phyloP scores from a whole-genome alignment of 306 rosid genomes.

The Cyamopsis tetragonoloba region DNA sequence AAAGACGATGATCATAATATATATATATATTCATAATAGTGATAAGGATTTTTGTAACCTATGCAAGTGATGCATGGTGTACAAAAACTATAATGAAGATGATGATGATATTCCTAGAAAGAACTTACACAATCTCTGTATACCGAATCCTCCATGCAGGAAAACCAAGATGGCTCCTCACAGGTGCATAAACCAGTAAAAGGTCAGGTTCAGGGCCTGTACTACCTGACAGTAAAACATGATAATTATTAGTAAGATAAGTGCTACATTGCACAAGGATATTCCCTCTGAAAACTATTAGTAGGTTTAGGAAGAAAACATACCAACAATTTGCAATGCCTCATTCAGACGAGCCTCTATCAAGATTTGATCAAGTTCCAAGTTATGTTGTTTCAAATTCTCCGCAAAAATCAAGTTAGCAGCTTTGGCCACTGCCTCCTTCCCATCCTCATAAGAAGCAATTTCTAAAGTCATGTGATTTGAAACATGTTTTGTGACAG shows the following conservation, averaged over 20 bases:
- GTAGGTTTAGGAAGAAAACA: slow-evolving; percentile 32
- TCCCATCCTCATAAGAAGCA: slow-evolving; percentile 66
- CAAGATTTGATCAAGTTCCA: slow-evolving; percentile 34
- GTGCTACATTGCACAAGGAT: not conserved
- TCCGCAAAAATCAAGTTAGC: slow-evolving; percentile 62
- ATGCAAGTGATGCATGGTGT: too few species aligned
- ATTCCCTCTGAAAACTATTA: slow-evolving; percentile 24
- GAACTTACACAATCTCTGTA: slow-evolving; percentile 82
- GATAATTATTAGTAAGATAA: slow-evolving; percentile 7
- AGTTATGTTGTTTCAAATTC: slow-evolving; percentile 39
- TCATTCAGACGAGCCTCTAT: slow-evolving; percentile 59
- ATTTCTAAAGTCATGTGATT: slow-evolving; percentile 59
- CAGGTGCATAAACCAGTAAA: slow-evolving; percentile 79
- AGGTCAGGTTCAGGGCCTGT: slow-evolving; percentile 83
- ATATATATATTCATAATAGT: too few species aligned
- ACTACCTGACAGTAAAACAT: slow-evolving; percentile 44
- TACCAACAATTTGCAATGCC: slow-evolving; percentile 71
- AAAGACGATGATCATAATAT: not conserved
- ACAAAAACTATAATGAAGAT: too few species aligned
- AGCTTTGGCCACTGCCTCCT: slow-evolving; percentile 74
- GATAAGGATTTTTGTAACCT: too few species aligned
- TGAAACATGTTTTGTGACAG: slow-evolving; percentile 25
- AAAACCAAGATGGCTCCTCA: slow-evolving; percentile 89
- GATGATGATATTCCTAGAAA: not conserved
- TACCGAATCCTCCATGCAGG: slow-evolving; percentile 91